These are phyloP conservation scores for Backusella mclennaniae DNA, from an alignment of 192 early-diverging fungal species.

Conservation along the genomic window DNA sequence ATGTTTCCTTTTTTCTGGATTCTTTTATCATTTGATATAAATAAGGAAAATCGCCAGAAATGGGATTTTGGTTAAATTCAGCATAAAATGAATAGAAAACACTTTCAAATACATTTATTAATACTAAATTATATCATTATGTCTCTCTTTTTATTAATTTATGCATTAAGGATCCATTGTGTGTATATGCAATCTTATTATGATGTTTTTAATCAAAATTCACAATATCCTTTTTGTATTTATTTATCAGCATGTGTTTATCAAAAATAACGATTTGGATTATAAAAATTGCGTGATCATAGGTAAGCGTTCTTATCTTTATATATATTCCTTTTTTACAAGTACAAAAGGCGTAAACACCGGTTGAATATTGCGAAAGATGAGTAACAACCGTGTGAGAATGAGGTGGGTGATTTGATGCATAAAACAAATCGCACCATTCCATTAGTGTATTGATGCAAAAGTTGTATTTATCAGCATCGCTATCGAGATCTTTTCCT, in stretches of 20 bases:
- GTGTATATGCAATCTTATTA: too few relatives aligned
- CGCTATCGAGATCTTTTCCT: neutral
- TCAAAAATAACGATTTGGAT: slow-evolving; percentile 1
- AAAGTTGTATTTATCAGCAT: neutral
- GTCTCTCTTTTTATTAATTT: neutral
- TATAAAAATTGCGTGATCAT: slow-evolving; percentile 1
- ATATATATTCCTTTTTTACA: neutral
- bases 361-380: neutral
- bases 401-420: neutral
- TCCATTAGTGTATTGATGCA: neutral
- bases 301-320: neutral
- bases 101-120: too few relatives aligned
- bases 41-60: neutral
- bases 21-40: neutral
- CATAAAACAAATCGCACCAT: slow-evolving; percentile 2
- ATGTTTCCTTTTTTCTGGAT: neutral
- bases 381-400: neutral
- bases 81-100: too few relatives aligned
- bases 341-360: neutral
- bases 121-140: too few relatives aligned
- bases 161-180: too few relatives aligned
- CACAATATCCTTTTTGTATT: neutral
- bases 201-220: neutral
- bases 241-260: neutral
- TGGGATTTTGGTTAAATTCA: neutral